Evolutionary conservation across 169 alveolate species (phyloP).

Genomic region (Pseudocohnilembus persalinus): DNA sequence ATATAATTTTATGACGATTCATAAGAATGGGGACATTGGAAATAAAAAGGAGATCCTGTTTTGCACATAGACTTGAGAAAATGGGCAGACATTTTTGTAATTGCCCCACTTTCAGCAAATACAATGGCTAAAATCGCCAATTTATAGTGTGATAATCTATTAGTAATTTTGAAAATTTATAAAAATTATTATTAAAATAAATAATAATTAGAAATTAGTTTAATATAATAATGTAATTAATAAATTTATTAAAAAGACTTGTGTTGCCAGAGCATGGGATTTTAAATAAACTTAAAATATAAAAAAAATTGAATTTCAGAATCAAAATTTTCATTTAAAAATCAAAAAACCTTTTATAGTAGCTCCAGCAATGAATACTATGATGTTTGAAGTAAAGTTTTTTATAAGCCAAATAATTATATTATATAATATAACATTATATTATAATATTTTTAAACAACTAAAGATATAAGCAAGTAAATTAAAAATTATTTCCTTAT

Average conservation of each 20-base stretch:
- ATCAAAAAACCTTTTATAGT: slow-evolving; percentile 81
- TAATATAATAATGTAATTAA: not conserved
- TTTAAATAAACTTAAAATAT: slow-evolving; percentile 22
- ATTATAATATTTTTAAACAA: not conserved
- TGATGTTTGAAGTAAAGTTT: slow-evolving; percentile 82
- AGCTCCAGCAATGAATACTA: slow-evolving; percentile 96
- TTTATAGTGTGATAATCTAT: slow-evolving; percentile 92
- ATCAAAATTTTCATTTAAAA: not conserved
- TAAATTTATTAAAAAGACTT: slow-evolving; percentile 67
- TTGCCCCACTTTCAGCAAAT: slow-evolving; percentile 95
- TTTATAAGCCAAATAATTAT: too few relatives aligned
- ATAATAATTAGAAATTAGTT: too few relatives aligned
- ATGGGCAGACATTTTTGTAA: slow-evolving; percentile 89
- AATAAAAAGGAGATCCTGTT: slow-evolving; percentile 76
- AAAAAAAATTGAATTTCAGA: not conserved
- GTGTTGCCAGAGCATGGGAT: slow-evolving; percentile 93
- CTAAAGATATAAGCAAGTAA: too few relatives aligned
- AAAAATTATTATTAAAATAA: not conserved
- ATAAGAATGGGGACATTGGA: slow-evolving; percentile 82
- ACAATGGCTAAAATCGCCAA: slow-evolving; percentile 90
- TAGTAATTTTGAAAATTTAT: slow-evolving; percentile 56
- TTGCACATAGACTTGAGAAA: slow-evolving; percentile 84
- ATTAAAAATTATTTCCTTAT: too few relatives aligned
- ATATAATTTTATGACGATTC: slow-evolving; percentile 39
- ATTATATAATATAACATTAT: too few relatives aligned